These are phyloP conservation scores for Curvularia sp. DNA, from an alignment of 2,329 filamentous ascomycete genomes.

Conservation along the genomic window DNA sequence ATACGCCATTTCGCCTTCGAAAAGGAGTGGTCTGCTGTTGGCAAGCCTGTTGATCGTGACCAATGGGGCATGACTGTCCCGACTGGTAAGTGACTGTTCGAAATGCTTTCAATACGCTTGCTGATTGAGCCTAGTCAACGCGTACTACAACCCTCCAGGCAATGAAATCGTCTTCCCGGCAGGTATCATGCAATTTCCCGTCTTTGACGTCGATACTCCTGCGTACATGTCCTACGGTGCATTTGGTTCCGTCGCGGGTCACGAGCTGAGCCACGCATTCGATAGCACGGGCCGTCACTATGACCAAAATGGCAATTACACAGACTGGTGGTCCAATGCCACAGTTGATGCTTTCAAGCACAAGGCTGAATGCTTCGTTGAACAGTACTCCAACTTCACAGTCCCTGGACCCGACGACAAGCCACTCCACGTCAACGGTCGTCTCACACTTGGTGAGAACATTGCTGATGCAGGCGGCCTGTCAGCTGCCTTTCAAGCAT, in stretches of 20 bases:
- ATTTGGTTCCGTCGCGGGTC: constrained; percentile 71
- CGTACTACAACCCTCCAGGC: constrained; percentile 69
- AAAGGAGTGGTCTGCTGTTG: constrained; percentile 64
- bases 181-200: constrained; percentile 71
- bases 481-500: constrained; percentile 68
- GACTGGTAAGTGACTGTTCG: constrained; percentile 40
- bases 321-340: constrained; percentile 70
- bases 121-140: constrained; percentile 56
- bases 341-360: constrained; percentile 66
- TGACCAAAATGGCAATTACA: constrained; percentile 69
- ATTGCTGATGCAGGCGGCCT: constrained; percentile 75
- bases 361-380: constrained; percentile 69
- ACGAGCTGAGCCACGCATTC: constrained; percentile 75
- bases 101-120: neutral
- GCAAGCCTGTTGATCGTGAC: constrained; percentile 66
- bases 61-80: constrained; percentile 68
- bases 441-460: constrained; percentile 71
- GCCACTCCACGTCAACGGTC: constrained; percentile 68
- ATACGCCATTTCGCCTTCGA: constrained; percentile 59
- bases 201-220: constrained; percentile 69
- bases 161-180: constrained; percentile 75
- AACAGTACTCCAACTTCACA: constrained; percentile 70
- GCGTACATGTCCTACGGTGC: constrained; percentile 73
- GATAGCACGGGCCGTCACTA: constrained; percentile 71
- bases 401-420: constrained; percentile 64